A percentile compares a stretch with the other conserved stretches of the same genome.
Conservation (phyloP, 768 basidiomycete species). For the Boletellus sp. region DNA sequence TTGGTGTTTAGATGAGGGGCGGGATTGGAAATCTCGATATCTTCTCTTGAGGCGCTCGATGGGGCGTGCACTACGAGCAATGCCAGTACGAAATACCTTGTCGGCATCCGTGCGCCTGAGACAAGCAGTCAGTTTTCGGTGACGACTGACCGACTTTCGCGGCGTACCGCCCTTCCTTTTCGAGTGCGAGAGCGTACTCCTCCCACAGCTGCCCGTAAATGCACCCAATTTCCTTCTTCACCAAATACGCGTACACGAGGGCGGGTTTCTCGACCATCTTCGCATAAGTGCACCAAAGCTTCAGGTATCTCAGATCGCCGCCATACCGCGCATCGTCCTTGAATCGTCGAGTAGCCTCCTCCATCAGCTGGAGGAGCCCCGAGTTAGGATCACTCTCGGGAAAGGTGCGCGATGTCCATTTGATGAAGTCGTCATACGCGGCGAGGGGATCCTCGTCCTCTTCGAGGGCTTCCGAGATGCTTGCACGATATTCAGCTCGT, state of each 20-base stretch:
- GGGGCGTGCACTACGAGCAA: constrained; percentile 77
- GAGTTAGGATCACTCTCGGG: constrained; percentile 63
- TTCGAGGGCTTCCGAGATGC: constrained; percentile 50
- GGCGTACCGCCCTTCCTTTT: constrained; percentile 70
- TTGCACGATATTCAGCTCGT: constrained; percentile 29
- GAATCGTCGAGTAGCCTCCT: constrained; percentile 80
- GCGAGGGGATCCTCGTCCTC: constrained; percentile 88
- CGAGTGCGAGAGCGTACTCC: constrained; percentile 81
- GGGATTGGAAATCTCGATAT: constrained; percentile 75
- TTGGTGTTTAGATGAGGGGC: constrained; percentile 33
- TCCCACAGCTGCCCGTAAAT: constrained; percentile 82
- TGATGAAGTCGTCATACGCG: constrained; percentile 80
- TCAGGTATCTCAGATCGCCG: constrained; percentile 85
- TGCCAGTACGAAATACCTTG: constrained; percentile 74
- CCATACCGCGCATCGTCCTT: constrained; percentile 80
- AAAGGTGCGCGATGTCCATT: constrained; percentile 85
- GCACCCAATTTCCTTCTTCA: constrained; percentile 72
- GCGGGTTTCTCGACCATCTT: constrained; percentile 69
- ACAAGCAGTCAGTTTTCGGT: constrained; percentile 2
- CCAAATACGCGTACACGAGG: constrained; percentile 67
- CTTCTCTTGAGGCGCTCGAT: constrained; percentile 78
- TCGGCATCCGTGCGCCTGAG: constrained; percentile 75
- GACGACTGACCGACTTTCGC: constrained; percentile 3
- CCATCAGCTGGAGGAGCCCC: constrained; percentile 76
- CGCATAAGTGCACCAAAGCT: constrained; percentile 88